Evolutionary conservation across 225 moss, liverwort and hornwort genomes (phyloP).

Genomic region (Anthoceros angustus): DNA sequence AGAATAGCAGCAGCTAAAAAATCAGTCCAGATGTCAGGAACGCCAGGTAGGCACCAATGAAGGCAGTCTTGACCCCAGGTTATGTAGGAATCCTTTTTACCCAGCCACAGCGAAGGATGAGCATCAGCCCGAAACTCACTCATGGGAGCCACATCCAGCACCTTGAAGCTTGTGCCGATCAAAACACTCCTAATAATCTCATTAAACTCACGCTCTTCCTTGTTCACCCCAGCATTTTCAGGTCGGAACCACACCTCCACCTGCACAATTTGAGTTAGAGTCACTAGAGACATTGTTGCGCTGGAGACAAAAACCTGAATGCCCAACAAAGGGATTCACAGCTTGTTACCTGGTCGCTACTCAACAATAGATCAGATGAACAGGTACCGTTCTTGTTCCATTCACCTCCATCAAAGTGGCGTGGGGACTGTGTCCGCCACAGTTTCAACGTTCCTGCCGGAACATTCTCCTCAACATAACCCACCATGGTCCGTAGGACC

Average conservation of each 20-base stretch:
- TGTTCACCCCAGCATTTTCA: conserved; percentile 24
- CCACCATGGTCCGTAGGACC: conserved; percentile 24
- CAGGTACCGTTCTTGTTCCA: conserved; percentile 46
- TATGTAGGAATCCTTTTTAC: conserved; percentile 23
- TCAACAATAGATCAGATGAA: conserved; percentile 18
- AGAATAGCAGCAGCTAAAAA: conserved; percentile 21
- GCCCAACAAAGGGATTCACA: background rate
- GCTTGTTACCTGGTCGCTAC: conserved; percentile 14
- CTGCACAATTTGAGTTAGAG: conserved; percentile 6
- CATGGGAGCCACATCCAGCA: conserved; percentile 40
- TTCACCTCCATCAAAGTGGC: conserved; percentile 36
- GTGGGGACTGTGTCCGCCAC: conserved; percentile 37
- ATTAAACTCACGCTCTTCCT: conserved; percentile 37
- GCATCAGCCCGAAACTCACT: conserved; percentile 50
- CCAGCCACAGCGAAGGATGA: conserved; percentile 31
- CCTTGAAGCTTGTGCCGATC: conserved; percentile 7
- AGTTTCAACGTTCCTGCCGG: conserved; percentile 24
- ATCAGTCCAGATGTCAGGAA: conserved; percentile 39
- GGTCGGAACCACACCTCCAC: conserved; percentile 42
- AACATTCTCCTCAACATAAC: conserved; percentile 19
- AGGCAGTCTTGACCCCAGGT: conserved; percentile 43
- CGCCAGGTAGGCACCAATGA: conserved; percentile 36
- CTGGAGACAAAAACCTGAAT: background rate
- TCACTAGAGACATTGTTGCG: background rate
- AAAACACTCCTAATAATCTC: conserved; percentile 19